Conservation (phyloP, 768 basidiomycete species). For the Chalciporus sphaerocephalus region DNA sequence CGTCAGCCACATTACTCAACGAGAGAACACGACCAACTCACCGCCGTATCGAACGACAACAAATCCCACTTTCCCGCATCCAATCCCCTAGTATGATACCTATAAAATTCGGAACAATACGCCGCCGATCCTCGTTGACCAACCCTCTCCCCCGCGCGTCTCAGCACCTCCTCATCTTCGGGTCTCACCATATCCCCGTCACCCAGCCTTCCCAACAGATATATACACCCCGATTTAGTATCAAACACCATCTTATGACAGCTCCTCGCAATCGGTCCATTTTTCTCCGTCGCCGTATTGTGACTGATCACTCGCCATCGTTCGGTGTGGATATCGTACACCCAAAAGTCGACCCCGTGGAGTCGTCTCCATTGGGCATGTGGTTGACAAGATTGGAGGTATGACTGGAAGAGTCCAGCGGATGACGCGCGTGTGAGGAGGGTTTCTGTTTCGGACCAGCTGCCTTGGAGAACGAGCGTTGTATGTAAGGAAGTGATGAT, state of each 20-base stretch:
- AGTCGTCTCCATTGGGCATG: conserved; percentile 60
- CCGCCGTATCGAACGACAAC: conserved; percentile 62
- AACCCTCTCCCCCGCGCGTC: conserved; percentile 22
- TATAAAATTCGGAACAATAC: conserved; percentile 67
- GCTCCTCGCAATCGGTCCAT: conserved; percentile 62
- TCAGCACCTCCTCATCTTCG: conserved; percentile 33
- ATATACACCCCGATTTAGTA: conserved; percentile 57
- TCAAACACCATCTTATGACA: conserved; percentile 81
- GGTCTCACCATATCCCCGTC: conserved; percentile 43
- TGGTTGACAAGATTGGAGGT: conserved; percentile 53
- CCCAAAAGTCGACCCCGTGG: conserved; percentile 70
- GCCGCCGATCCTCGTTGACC: conserved; percentile 20
- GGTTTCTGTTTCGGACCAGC: conserved; percentile 56
- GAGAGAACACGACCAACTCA: conserved; percentile 30
- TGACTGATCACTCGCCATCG: conserved; percentile 56
- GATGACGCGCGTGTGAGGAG: conserved; percentile 47
- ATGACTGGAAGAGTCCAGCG: conserved; percentile 57
- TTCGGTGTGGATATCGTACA: conserved; percentile 54
- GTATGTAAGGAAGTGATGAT: conserved; percentile 62
- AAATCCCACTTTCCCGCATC: conserved; percentile 70
- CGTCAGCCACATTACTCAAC: not conserved
- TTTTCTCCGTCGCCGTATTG: conserved; percentile 46
- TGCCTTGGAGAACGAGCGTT: conserved; percentile 59
- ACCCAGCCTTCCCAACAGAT: conserved; percentile 59
- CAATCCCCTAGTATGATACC: conserved; percentile 63